Evolutionary conservation across 2,329 filamentous ascomycete genomes (phyloP).

Genomic region (Periconia sp.): DNA sequence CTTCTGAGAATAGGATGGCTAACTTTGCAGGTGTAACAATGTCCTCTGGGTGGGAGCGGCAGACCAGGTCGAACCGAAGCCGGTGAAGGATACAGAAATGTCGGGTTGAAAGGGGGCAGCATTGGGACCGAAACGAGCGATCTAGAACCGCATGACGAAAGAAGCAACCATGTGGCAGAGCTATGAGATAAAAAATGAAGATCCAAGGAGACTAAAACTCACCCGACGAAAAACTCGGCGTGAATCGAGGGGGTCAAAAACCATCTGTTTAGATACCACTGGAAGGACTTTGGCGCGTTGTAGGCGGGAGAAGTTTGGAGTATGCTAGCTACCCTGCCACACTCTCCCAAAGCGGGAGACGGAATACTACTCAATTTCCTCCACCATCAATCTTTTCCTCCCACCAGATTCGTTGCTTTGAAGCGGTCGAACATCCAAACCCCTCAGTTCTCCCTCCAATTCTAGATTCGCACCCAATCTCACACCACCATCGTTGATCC

Average conservation of each 20-base stretch:
- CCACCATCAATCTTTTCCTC: slow-evolving; percentile 50
- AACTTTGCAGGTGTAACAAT: slow-evolving; percentile 76
- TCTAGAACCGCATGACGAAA: background rate
- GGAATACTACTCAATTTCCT: slow-evolving; percentile 60
- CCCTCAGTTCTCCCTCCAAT: slow-evolving; percentile 46
- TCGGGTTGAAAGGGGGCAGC: slow-evolving; percentile 34
- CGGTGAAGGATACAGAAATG: slow-evolving; percentile 45
- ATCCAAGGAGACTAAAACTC: background rate
- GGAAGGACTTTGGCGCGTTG: slow-evolving; percentile 8
- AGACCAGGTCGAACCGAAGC: slow-evolving; percentile 48
- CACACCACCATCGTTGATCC: slow-evolving; percentile 30
- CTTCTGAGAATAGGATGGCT: background rate
- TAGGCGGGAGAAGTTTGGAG: slow-evolving; percentile 5
- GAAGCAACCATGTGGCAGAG: background rate
- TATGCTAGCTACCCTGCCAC: background rate
- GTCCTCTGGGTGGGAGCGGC: slow-evolving; percentile 83
- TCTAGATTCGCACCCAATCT: slow-evolving; percentile 26
- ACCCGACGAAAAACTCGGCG: background rate
- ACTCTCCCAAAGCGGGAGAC: background rate
- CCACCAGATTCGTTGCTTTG: slow-evolving; percentile 16
- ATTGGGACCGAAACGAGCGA: background rate
- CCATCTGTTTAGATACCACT: slow-evolving; percentile 17
- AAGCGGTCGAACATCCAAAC: slow-evolving; percentile 46
- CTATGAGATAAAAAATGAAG: background rate
- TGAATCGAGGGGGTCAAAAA: background rate